Conservation (phyloP, 371 early-diverging fungal species). For the Lichtheimia hyalospora region DNA sequence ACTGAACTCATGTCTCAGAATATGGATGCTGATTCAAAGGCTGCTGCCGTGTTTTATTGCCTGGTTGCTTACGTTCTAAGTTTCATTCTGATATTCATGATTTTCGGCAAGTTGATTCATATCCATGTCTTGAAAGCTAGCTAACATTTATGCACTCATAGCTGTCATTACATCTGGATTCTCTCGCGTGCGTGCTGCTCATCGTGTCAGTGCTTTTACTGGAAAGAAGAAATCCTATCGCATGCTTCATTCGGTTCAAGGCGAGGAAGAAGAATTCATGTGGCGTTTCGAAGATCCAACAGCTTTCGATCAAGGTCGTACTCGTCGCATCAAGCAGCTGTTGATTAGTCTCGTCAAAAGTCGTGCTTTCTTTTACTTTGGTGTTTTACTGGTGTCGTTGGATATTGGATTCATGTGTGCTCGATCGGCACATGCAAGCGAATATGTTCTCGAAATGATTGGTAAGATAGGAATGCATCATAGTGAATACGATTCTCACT, state of each 20-base stretch:
- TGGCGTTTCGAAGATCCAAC: constrained; percentile 51
- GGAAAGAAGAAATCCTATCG: constrained; percentile 38
- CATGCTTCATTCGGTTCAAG: constrained; percentile 26
- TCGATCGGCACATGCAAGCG: constrained; percentile 45
- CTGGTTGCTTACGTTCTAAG: constrained; percentile 53
- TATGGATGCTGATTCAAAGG: constrained; percentile 51
- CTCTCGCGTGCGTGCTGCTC: constrained; percentile 55
- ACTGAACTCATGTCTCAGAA: constrained; percentile 58
- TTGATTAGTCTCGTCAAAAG: constrained; percentile 45
- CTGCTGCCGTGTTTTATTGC: constrained; percentile 53
- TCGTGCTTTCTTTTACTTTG: constrained; percentile 42
- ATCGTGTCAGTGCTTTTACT: constrained; percentile 53
- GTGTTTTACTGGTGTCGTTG: constrained; percentile 50
- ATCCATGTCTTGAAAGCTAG: not conserved
- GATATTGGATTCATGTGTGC: constrained; percentile 54
- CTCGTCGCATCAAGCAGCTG: constrained; percentile 30
- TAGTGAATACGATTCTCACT: not conserved
- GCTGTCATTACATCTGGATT: constrained; percentile 66
- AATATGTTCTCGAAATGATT: constrained; percentile 29
- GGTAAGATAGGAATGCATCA: constrained; percentile 13
- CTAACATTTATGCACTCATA: constrained; percentile 10
- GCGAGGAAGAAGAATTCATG: constrained; percentile 25
- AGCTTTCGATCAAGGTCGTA: constrained; percentile 26
- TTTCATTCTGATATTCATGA: constrained; percentile 53
- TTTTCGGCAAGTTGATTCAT: constrained; percentile 43